A percentile compares a stretch with the other conserved stretches of the same genome.
These are phyloP conservation scores for Aeschynomene evenia DNA, from an alignment of 306 rosid genomes.

Conservation along the genomic window DNA sequence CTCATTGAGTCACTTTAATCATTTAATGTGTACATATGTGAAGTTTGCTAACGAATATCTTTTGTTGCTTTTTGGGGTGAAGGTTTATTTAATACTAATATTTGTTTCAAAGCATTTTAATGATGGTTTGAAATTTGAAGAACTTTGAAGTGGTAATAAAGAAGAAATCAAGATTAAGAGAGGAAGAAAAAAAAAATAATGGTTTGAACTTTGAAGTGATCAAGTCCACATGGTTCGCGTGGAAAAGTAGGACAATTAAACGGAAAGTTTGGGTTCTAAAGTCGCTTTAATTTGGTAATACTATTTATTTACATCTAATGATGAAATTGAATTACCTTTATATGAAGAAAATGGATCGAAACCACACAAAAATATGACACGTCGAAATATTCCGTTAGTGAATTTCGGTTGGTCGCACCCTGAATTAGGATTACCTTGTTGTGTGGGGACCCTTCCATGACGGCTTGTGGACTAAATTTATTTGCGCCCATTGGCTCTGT, in stretches of 20 bases:
- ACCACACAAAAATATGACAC: slow-evolving; percentile 22
- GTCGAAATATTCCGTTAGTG: slow-evolving; percentile 38
- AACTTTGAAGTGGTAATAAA: neutral
- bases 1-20: too few relatives aligned
- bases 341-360: neutral
- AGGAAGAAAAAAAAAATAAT: neutral
- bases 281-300: slow-evolving; percentile 1
- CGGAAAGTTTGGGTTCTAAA: neutral
- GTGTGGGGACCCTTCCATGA: slow-evolving; percentile 6
- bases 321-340: neutral
- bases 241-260: neutral
- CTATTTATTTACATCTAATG: neutral
- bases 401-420: slow-evolving; percentile 37
- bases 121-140: neutral
- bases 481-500: neutral
- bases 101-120: neutral
- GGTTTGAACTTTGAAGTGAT: neutral
- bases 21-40: neutral
- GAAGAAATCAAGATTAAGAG: neutral
- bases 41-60: neutral
- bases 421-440: neutral
- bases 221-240: neutral
- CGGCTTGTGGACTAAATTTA: neutral
- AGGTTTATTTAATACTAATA: neutral
- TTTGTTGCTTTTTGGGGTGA: neutral